Evolutionary conservation across 805 yeast species (phyloP), one percentile per base, ranked within the genome.

Genomic region (Candida ponderosae): DNA sequence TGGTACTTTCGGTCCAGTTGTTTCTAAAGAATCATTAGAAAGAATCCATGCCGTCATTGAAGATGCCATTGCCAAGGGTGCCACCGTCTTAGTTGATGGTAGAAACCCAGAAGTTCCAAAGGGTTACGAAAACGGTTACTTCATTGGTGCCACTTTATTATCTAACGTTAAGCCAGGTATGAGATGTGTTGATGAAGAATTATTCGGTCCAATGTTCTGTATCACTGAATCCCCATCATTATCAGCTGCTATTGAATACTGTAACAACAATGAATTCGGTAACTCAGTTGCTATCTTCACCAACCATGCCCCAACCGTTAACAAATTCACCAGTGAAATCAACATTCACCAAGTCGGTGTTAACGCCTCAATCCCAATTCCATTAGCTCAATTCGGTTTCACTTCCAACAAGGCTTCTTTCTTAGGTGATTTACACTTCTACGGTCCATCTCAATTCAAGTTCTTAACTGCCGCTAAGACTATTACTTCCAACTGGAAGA

Each of bases 391-490:
- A 80, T 81, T 81, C 60, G 79, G 86, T 10, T 81, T 81, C 68
- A 81, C 90, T 14, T 88, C 89, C 17, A 76, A 76, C 63, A 79
- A 79, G 65, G 83, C 76, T 34, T 79, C 86, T 9, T 80, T 82
- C 75, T 64, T 81, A 46, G 90, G 90, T 37, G 88, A 81, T 57
- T 72, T 81, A 66, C 82, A 81, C 66, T 82, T 81, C 65, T 81
- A 81, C 62, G 90, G 90, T 45, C 78, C 80, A 63, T 67, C 81
- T 6, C 88, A 88, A 33, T 62, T 82, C 46, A 68, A 74, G 46
- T 81, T 81, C 66, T 69, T 80, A 60, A 81, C 90, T 36, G 79
- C 78, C 63, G 76, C 82, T 59, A 81, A 82, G 68, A 82, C 90
- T 27, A 79, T 81, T 43, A 81, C 88, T 27, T 60, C 78, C 27